Base-by-base conservation (phyloP, 164 flowering plant genomes). In the Annona cherimola region DNA sequence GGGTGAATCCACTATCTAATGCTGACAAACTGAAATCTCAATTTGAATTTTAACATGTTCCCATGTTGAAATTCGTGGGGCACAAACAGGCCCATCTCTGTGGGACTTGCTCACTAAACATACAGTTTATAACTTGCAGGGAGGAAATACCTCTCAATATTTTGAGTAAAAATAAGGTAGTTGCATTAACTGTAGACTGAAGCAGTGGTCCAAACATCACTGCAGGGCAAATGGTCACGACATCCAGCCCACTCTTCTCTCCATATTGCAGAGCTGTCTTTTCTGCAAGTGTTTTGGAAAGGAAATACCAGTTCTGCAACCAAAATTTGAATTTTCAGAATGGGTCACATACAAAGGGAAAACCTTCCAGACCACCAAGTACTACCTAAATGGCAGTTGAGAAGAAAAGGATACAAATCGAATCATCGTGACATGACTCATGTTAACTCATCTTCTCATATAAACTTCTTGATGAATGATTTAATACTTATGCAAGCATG, bases 251-350 rank as follows among this genome's bases (percentile, higher is more conserved):
- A 50, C 46, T 82, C n/a, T 44, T 64, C 69, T 79, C 80, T 19
- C 83, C 86, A 75, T 81, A 87, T 61, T 85, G 84, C 50, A 68
- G 70, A 61, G 89, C 93, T 70, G 73, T 69, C 8, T 73, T 77
- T 69, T 88, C 90, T 66, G 90, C 89, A 39, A 4, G 75, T 46
- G 86, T 85, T 75, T 87, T 88, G 39, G 90, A 77, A 40, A 79
- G 74, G 45, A 79, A 79, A 66, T 89, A 86, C 82, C 82, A 87
- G 59, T 45, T 45, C 57, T 50, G 57, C 35, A 26, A 26, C 35
- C 35, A 26, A 26, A 26, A 26, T 26, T 26, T 26, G 35, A 26
- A 26, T 26, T 0, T 26, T 26, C 35, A 26, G 35, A 26, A 26
- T 26, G 35, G 35, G n/a, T n/a, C n/a, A n/a, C n/a, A n/a, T n/a